phyloP scores from a whole-genome alignment of 2,329 filamentous ascomycete species.

The Endocalyx cinctus region DNA sequence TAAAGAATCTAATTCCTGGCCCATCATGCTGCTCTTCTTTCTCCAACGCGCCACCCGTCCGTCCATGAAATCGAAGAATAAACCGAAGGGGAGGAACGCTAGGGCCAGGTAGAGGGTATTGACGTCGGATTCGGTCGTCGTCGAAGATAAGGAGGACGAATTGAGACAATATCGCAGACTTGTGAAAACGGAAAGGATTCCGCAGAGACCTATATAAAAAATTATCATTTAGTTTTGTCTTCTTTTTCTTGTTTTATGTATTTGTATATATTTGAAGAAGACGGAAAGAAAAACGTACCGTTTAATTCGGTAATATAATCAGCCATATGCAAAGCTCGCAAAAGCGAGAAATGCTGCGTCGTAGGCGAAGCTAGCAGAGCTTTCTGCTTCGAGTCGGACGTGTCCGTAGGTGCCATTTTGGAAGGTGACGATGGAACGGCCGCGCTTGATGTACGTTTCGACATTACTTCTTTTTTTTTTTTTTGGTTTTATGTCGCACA shows the following conservation, averaged over 20 bases:
- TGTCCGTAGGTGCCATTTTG: conserved; percentile 12
- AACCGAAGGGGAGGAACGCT: conserved; percentile 80
- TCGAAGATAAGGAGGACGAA: conserved; percentile 55
- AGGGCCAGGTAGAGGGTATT: conserved; percentile 83
- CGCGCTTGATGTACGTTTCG: no score
- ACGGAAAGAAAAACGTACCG: no score
- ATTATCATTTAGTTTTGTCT: no score
- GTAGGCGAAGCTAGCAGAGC: conserved; percentile 65
- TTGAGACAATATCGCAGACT: conserved; percentile 89
- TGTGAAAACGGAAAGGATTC: conserved; percentile 92
- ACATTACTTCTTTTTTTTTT: no score
- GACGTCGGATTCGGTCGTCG: no score
- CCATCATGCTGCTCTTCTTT: conserved; percentile 96
- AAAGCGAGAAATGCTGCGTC: conserved; percentile 67
- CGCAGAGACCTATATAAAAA: conserved; percentile 64
- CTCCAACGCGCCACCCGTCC: conserved; percentile 95
- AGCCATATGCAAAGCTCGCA: conserved; percentile 70
- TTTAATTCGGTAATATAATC: conserved; percentile 82
- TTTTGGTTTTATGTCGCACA: no score
- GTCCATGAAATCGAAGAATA: conserved; percentile 98
- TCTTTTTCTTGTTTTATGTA: no score
- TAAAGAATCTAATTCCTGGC: conserved; percentile 92
- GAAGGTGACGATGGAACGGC: no score
- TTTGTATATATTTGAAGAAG: no score
- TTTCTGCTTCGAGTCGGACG: conserved; percentile 72